Evolutionary conservation across 2,329 filamentous ascomycete genomes (phyloP).

Genomic region (Stachybotrys elegans): DNA sequence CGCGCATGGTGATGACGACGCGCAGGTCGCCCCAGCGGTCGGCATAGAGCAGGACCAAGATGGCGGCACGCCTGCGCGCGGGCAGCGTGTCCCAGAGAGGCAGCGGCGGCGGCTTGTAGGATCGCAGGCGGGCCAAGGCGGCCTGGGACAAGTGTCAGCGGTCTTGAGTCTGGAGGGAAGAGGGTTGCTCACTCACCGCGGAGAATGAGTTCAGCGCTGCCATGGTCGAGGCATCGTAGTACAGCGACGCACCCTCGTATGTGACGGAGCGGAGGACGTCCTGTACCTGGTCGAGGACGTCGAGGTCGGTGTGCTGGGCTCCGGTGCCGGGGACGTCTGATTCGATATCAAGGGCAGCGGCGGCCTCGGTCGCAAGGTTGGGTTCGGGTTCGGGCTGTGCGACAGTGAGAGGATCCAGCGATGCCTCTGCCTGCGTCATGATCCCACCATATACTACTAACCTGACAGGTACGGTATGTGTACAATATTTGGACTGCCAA

Average conservation of each 20-base stretch:
- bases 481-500: too few relatives aligned
- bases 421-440: not conserved
- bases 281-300: constrained; percentile 15
- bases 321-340: too few relatives aligned
- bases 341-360: too few relatives aligned
- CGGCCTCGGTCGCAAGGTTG: too few relatives aligned
- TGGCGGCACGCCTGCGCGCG: constrained; percentile 69
- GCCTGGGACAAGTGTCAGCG: constrained; percentile 34
- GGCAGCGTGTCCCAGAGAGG: constrained; percentile 58
- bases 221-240: constrained; percentile 56
- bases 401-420: not conserved
- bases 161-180: not conserved
- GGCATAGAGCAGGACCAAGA: constrained; percentile 82
- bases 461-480: too few relatives aligned
- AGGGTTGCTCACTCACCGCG: constrained; percentile 34
- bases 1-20: constrained; percentile 65
- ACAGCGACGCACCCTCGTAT: constrained; percentile 37
- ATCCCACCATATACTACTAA: too few relatives aligned
- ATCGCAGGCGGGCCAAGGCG: constrained; percentile 54
- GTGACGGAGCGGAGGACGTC: constrained; percentile 16
- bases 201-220: constrained; percentile 49
- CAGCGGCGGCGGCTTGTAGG: constrained; percentile 57
- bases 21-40: constrained; percentile 75
- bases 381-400: not conserved
- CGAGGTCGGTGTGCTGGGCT: too few relatives aligned